These are phyloP conservation scores for Apiospora saccharicola DNA, from an alignment of 2,329 filamentous ascomycete genomes.

Conservation along the genomic window DNA sequence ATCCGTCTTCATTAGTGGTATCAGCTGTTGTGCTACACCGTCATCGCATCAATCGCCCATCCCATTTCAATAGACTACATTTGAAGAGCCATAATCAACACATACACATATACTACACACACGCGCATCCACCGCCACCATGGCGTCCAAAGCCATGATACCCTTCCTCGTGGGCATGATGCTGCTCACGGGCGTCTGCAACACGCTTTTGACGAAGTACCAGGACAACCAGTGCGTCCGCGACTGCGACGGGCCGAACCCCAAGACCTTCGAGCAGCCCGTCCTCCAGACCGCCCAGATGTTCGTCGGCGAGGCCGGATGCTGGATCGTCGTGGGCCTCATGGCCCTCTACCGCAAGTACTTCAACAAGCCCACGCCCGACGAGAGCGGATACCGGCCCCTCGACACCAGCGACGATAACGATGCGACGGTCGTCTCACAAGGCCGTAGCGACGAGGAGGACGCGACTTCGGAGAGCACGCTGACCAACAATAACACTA, in stretches of 20 bases:
- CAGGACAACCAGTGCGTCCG: slow-evolving; percentile 98
- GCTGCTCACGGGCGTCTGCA: slow-evolving; percentile 94
- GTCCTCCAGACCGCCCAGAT: slow-evolving; percentile 97
- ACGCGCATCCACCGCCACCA: slow-evolving; percentile 46
- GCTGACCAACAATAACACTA: slow-evolving; percentile 52
- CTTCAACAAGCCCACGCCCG: slow-evolving; percentile 51
- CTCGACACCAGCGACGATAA: slow-evolving; percentile 60
- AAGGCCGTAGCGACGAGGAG: slow-evolving; percentile 1
- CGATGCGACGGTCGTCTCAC: slow-evolving; percentile 42
- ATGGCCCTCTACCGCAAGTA: slow-evolving; percentile 72
- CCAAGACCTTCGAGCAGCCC: slow-evolving; percentile 86
- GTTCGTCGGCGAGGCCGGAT: slow-evolving; percentile 96
- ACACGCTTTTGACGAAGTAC: slow-evolving; percentile 95
- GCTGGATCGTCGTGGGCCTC: slow-evolving; percentile 86
- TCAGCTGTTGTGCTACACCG: not conserved
- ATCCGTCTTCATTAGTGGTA: not conserved
- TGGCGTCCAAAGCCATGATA: slow-evolving; percentile 76
- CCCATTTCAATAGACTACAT: not conserved
- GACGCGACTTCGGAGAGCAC: slow-evolving; percentile 53
- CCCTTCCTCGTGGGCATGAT: slow-evolving; percentile 94
- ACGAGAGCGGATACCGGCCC: slow-evolving; percentile 69
- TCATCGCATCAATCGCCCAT: not conserved
- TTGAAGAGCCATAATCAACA: not conserved
- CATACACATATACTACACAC: not conserved
- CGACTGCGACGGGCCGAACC: slow-evolving; percentile 78